Base-by-base conservation (phyloP, 352 stramenopile genomes). In the Phytophthora pini region DNA sequence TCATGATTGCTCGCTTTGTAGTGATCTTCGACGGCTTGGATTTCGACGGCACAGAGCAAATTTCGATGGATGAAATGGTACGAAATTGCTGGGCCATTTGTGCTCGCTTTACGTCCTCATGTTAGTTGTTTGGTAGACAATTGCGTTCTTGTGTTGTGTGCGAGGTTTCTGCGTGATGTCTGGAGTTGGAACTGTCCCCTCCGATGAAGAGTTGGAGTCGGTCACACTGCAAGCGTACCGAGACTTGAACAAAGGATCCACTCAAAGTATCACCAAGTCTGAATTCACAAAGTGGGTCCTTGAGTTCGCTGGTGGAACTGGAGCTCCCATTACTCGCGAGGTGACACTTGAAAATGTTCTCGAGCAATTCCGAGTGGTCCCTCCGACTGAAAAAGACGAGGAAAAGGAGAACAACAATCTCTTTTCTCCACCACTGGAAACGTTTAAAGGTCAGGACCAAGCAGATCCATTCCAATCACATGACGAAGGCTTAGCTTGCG, bases 51-150 rank as follows among this genome's bases (percentile, higher is more conserved):
- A 92, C 81, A 0, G 80, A 88, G 50, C 67, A 89, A 51, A 88
- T 90, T 53, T 88, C 84, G 2, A 89, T 92, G 77, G 84, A 92
- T 57, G 84, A 92, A 56, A 89, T 90, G 84, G 78, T 89, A 57
- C 4, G 48, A 2, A 46, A 20, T 27, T 36, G 9, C 9, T 8
- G 9, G 27, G 15, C 22, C 15, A 39, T 40, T 41, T 32, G 5
- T 48, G 36, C 39, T 57, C 15, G 27, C 27, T 26, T 4, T 22
- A 24, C 1, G 17, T 26, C 20, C 27, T 43, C 26, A 60, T 43
- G 40, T 26, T 4, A 32, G 7, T 43, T 32, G 3, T 47, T 13
- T 55, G 7, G 10, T 57, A 91, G 82, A 92, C 81, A 41, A 90
- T 92, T 47, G 47, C 72, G 29, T 80, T 90, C 31, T 63, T 92